Evolutionary conservation across 192 early-diverging fungal species (phyloP).

Genomic region (Pilobolus umbonatus): DNA sequence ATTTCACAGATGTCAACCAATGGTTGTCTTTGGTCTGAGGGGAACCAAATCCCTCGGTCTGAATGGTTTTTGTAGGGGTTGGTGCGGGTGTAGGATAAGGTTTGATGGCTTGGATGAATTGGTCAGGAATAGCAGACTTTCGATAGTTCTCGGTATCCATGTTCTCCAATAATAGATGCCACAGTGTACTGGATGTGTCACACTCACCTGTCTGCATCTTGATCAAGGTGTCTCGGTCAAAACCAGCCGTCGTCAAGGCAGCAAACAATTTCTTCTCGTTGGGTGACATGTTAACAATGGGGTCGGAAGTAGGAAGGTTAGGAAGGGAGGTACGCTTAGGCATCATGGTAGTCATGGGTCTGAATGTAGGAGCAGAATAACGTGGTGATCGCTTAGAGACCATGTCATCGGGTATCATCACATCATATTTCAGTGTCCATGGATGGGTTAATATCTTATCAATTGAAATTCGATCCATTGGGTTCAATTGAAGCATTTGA

Average conservation of each 20-base stretch:
- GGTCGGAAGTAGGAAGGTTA: slow-evolving; percentile 27
- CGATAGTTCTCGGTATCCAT: slow-evolving; percentile 8
- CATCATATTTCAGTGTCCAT: slow-evolving; percentile 44
- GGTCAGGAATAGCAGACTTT: not conserved
- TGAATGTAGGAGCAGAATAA: slow-evolving; percentile 18
- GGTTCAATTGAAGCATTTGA: slow-evolving; percentile 63
- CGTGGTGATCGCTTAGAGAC: slow-evolving; percentile 12
- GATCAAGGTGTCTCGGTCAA: slow-evolving; percentile 52
- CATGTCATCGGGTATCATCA: no score
- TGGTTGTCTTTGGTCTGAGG: slow-evolving; percentile 9
- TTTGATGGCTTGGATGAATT: slow-evolving; percentile 4
- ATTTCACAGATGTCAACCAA: slow-evolving; percentile 30
- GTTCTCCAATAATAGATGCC: slow-evolving; percentile 59
- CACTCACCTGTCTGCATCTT: slow-evolving; percentile 54
- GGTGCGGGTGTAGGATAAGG: slow-evolving; percentile 17
- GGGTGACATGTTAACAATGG: slow-evolving; percentile 27
- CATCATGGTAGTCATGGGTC: slow-evolving; percentile 18
- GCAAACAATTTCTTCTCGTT: slow-evolving; percentile 45
- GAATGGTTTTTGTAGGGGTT: not conserved
- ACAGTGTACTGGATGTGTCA: slow-evolving; percentile 59
- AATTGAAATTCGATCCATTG: slow-evolving; percentile 56
- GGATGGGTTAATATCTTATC: slow-evolving; percentile 62
- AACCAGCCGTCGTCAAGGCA: slow-evolving; percentile 46
- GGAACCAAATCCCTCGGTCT: slow-evolving; percentile 13
- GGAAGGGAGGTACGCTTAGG: slow-evolving; percentile 22